phyloP scores from a whole-genome alignment of 768 basidiomycete species.

The Lactarius evosmus region DNA sequence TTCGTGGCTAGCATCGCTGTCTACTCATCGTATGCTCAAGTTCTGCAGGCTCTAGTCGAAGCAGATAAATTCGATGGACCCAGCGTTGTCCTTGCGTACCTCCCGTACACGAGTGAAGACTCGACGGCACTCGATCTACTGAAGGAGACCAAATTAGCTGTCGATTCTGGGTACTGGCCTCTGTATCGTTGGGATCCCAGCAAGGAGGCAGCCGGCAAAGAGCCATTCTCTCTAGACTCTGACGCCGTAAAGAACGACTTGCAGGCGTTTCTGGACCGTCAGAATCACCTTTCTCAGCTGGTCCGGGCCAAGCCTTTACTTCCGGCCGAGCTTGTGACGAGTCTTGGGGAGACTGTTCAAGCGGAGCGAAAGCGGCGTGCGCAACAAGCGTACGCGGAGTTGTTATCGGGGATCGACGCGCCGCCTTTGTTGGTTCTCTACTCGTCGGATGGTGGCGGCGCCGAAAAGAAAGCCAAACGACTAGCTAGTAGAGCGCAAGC shows the following conservation, averaged over 20 bases:
- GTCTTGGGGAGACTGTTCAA: conserved; percentile 78
- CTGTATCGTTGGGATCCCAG: conserved; percentile 96
- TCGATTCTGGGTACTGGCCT: conserved; percentile 97
- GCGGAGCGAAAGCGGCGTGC: conserved; percentile 81
- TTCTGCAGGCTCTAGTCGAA: conserved; percentile 85
- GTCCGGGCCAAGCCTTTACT: conserved; percentile 76
- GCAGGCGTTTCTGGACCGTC: conserved; percentile 88
- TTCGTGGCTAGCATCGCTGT: conserved; percentile 95
- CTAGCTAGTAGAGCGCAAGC: conserved; percentile 81
- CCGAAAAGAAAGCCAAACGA: conserved; percentile 93
- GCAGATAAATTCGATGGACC: conserved; percentile 90
- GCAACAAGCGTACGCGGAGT: conserved; percentile 76
- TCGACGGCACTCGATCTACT: conserved; percentile 80
- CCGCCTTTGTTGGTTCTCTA: conserved; percentile 86
- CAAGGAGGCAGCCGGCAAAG: conserved; percentile 68
- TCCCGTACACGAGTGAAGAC: conserved; percentile 80
- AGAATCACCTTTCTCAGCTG: conserved; percentile 96
- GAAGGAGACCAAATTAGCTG: conserved; percentile 95
- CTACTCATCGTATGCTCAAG: conserved; percentile 93
- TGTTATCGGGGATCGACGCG: conserved; percentile 81
- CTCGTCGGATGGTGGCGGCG: conserved; percentile 91
- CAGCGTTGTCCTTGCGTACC: conserved; percentile 88
- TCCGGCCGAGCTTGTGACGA: conserved; percentile 78
- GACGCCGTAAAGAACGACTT: conserved; percentile 93
- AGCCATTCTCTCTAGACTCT: conserved; percentile 91